Conservation (phyloP, 1,139 yeast species). For the Taiozyma sp. region DNA sequence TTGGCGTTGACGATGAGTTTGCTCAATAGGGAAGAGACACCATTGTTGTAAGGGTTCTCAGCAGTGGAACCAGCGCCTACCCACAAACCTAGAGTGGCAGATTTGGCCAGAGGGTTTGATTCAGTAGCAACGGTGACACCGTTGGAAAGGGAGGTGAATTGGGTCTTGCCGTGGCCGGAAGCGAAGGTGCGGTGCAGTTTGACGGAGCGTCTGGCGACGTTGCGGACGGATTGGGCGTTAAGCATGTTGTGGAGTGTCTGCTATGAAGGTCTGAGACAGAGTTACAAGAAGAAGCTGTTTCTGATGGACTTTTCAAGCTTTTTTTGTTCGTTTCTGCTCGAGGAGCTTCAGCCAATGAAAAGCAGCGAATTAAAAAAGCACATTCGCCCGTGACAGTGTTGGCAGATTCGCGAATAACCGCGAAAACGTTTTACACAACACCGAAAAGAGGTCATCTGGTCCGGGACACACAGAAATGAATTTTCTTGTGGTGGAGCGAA, state of each 20-base stretch:
- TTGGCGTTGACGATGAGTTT: conserved; percentile 39
- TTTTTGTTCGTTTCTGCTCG: background rate
- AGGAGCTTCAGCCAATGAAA: conserved; percentile 20
- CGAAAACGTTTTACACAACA: background rate
- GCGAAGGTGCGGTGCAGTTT: conserved; percentile 36
- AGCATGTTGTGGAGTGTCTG: conserved; percentile 15
- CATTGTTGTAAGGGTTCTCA: conserved; percentile 76
- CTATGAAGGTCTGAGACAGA: background rate
- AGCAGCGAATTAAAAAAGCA: conserved; percentile 21
- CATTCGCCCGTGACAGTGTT: background rate
- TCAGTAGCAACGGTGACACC: conserved; percentile 74
- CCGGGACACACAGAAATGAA: background rate
- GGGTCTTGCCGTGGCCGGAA: conserved; percentile 55
- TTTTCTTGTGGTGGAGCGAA: background rate
- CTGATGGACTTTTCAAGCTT: background rate
- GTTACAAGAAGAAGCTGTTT: background rate
- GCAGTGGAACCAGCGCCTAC: conserved; percentile 75
- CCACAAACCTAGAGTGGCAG: conserved; percentile 65
- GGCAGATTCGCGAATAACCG: conserved; percentile 1
- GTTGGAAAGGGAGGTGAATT: conserved; percentile 65
- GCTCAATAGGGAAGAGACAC: conserved; percentile 66
- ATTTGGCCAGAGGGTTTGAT: conserved; percentile 48
- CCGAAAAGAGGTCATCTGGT: background rate
- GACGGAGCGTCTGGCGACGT: conserved; percentile 20
- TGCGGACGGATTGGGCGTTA: conserved; percentile 18